Base-by-base conservation (phyloP, 176 grass and related monocot species). In the Oryza australiensis region DNA sequence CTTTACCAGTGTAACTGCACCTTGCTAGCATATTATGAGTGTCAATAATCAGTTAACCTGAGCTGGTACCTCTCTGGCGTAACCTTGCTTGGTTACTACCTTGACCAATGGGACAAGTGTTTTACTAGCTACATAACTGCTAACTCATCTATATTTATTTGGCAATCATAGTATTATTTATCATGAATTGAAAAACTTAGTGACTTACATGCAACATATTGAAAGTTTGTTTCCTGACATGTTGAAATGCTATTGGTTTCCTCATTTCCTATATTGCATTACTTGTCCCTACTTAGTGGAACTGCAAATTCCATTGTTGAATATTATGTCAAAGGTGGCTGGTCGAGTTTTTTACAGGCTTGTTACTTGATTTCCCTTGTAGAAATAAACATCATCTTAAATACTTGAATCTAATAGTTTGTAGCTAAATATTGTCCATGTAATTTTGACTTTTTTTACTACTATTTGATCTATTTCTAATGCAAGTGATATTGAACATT, bases 401-500 rank as follows among this genome's bases (percentile, higher is more conserved):
- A 81, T 65, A 16, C 11, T 33, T n/a, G 20, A 53, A 28, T 74
- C 67, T 78, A 53, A 42, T 73, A 8, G 53, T n/a, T 82, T 27
- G 77, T 53, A 30, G 46, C 11, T 77, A 64, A 34, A 35, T 59
- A 42, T 43, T 73, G 57, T 75, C 14, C 5, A 45, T 42, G 15
- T 11, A 30, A n/a, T 51, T 73, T 70, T 71, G 3, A 9, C 12
- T 66, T 72, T 40, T 73, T 69, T 63, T 12, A 16, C 12, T 77
- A 20, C 14, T 64, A 48, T 46, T 65, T 82, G 26, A 42, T 69
- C 29, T 16, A 49, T 85, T 55, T 84, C 28, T 70, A 77, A 66
- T 68, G 23, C 22, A 40, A 64, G 49, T 79, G 20, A 46, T 87
- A 28, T 22, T 62, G 41, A 46, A 65, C 66, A 13, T 70, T 33